Percentiles rank a stretch among this genome's conserved stretches.
Evolutionary conservation across 768 basidiomycete genomes (phyloP).

Genomic region (Kwoniella botswanensis): DNA sequence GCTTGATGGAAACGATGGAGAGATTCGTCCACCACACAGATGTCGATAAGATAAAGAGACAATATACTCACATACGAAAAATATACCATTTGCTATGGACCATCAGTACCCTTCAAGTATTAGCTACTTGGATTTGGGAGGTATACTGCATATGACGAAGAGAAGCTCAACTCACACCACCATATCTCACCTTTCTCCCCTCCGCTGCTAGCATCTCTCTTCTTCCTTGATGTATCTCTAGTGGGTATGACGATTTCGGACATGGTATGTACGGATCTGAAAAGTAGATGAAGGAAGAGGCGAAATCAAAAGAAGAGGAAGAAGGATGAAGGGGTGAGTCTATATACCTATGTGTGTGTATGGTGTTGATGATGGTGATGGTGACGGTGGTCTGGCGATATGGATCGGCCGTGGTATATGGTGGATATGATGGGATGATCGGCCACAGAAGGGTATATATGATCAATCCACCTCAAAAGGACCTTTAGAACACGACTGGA

Average conservation of each 20-base stretch:
- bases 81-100: slow-evolving; percentile 41
- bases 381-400: neutral
- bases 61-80: slow-evolving; percentile 36
- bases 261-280: neutral
- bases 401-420: neutral
- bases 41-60: neutral
- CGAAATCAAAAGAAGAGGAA: neutral
- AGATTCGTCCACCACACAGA: too few species aligned
- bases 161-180: slow-evolving; percentile 44
- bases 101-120: neutral
- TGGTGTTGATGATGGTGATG: neutral
- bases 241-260: neutral
- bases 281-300: neutral
- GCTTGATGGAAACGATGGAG: too few species aligned
- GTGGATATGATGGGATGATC: neutral
- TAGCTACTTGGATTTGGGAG: neutral
- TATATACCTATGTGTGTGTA: neutral
- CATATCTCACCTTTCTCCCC: slow-evolving; percentile 39
- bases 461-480: neutral
- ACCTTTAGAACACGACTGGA: neutral
- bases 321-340: neutral
- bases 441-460: neutral
- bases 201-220: neutral
- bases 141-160: neutral
- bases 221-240: slow-evolving; percentile 1